Evolutionary conservation across 2,329 filamentous ascomycete species (phyloP).

Genomic region (Shiraia sp.): DNA sequence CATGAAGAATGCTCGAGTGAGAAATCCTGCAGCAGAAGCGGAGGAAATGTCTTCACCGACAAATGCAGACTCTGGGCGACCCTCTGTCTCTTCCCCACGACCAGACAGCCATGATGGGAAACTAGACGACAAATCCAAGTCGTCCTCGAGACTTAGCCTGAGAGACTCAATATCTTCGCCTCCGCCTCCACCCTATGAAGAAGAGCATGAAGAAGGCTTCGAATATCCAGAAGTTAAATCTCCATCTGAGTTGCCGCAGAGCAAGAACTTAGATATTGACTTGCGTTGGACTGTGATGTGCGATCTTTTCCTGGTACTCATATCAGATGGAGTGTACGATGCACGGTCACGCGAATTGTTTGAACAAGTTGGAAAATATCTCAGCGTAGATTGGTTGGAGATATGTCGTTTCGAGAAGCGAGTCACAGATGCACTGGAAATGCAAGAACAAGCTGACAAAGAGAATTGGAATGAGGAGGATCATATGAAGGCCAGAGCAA

Average conservation of each 20-base stretch:
- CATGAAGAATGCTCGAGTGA: conserved; percentile 89
- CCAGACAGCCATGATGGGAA: conserved; percentile 23
- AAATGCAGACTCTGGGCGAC: conserved; percentile 36
- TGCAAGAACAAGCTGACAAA: conserved; percentile 92
- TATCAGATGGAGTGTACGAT: conserved; percentile 94
- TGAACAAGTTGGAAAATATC: conserved; percentile 77
- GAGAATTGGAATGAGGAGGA: conserved; percentile 98
- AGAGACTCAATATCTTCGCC: conserved; percentile 51
- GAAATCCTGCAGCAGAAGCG: conserved; percentile 85
- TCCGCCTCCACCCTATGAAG: conserved; percentile 59
- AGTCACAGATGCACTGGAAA: conserved; percentile 93
- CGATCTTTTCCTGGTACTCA: conserved; percentile 91
- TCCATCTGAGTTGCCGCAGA: conserved; percentile 79
- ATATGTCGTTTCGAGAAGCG: conserved; percentile 97
- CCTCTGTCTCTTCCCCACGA: conserved; percentile 39
- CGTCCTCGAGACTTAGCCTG: conserved; percentile 37
- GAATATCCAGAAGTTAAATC: conserved; percentile 79
- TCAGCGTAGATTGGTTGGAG: conserved; percentile 86
- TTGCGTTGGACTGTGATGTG: conserved; percentile 96
- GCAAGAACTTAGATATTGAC: conserved; percentile 89
- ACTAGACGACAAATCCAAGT: conserved; percentile 20
- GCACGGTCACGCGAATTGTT: conserved; percentile 81
- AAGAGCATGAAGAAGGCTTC: conserved; percentile 69
- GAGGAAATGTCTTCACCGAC: conserved; percentile 43
- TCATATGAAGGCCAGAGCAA: conserved; percentile 84